These are phyloP conservation scores for Vitis hybrid DNA, from an alignment of 177 flowering plant species.

Conservation along the genomic window DNA sequence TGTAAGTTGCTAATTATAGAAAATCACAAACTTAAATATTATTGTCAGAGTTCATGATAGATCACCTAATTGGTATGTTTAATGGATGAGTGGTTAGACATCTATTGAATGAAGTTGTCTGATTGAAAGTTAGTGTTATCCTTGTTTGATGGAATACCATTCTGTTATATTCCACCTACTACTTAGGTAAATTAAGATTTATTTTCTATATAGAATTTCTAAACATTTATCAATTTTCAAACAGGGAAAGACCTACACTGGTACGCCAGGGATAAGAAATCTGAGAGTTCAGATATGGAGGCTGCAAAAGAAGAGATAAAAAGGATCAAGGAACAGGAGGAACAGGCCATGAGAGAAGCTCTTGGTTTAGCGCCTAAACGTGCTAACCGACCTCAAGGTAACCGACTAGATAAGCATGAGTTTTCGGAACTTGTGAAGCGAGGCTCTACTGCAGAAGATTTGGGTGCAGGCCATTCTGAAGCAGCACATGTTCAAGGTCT, in stretches of 20 bases:
- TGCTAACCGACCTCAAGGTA: slow-evolving; percentile 61
- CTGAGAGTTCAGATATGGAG: slow-evolving; percentile 42
- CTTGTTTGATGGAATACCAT: too few relatives aligned
- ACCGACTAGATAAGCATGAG: slow-evolving; percentile 94
- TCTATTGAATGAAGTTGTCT: too few relatives aligned
- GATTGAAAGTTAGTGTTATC: too few relatives aligned
- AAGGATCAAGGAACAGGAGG: slow-evolving; percentile 91
- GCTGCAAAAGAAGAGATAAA: slow-evolving; percentile 80
- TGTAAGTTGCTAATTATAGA: too few relatives aligned
- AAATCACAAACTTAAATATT: too few relatives aligned
- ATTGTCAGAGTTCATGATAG: too few relatives aligned
- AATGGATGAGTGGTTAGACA: too few relatives aligned
- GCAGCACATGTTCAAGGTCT: slow-evolving; percentile 92
- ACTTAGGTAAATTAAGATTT: not conserved
- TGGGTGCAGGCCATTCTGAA: slow-evolving; percentile 91
- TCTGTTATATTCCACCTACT: too few relatives aligned
- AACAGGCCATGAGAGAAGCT: slow-evolving; percentile 95
- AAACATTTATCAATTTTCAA: not conserved
- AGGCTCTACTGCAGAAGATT: slow-evolving; percentile 90
- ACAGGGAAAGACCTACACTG: slow-evolving; percentile 93
- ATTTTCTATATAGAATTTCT: not conserved
- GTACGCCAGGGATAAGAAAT: slow-evolving; percentile 75
- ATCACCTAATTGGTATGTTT: too few relatives aligned
- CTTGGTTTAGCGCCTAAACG: slow-evolving; percentile 96
- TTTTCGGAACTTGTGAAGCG: slow-evolving; percentile 83